A percentile compares a stretch with the other conserved stretches of the same genome.
Evolutionary conservation across 2,329 filamentous ascomycete species (phyloP).

Genomic region (Dactylellina drechsleri): DNA sequence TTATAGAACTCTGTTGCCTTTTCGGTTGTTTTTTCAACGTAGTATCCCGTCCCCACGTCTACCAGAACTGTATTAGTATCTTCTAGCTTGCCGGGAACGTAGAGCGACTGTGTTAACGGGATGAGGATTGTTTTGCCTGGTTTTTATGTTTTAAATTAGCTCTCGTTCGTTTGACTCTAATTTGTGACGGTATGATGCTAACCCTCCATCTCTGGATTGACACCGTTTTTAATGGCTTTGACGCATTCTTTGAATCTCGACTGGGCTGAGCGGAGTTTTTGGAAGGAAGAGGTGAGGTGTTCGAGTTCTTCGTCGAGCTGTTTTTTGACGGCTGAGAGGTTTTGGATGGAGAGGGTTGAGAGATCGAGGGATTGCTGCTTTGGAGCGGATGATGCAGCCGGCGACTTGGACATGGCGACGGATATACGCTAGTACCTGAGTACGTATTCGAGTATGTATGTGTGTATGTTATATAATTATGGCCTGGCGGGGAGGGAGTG

Average conservation of each 20-base stretch:
- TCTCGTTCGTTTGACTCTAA: too few species aligned
- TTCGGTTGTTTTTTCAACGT: constrained; percentile 79
- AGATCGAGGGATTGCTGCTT: constrained; percentile 69
- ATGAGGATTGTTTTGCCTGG: constrained; percentile 78
- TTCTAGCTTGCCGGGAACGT: constrained; percentile 84
- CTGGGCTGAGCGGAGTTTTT: constrained; percentile 88
- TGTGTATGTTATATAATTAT: neutral
- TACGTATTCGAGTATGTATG: too few species aligned
- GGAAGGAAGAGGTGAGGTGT: constrained; percentile 88
- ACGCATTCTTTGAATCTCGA: constrained; percentile 92
- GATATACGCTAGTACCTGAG: too few species aligned
- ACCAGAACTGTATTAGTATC: constrained; percentile 82
- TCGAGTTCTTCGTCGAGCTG: constrained; percentile 96
- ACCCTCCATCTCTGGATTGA: constrained; percentile 63
- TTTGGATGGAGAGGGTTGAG: constrained; percentile 79
- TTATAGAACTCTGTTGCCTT: constrained; percentile 76
- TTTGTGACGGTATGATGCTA: constrained; percentile 52
- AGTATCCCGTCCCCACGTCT: constrained; percentile 93
- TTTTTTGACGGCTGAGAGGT: constrained; percentile 91
- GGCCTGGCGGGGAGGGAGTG: neutral
- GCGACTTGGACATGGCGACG: constrained; percentile 39
- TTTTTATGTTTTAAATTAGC: neutral
- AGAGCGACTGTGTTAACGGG: constrained; percentile 93
- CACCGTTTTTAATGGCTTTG: constrained; percentile 74
- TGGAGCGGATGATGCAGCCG: constrained; percentile 4